Evolutionary conservation across 2,329 filamentous ascomycete species (phyloP).

Genomic region (Ceratocystis ficicola): DNA sequence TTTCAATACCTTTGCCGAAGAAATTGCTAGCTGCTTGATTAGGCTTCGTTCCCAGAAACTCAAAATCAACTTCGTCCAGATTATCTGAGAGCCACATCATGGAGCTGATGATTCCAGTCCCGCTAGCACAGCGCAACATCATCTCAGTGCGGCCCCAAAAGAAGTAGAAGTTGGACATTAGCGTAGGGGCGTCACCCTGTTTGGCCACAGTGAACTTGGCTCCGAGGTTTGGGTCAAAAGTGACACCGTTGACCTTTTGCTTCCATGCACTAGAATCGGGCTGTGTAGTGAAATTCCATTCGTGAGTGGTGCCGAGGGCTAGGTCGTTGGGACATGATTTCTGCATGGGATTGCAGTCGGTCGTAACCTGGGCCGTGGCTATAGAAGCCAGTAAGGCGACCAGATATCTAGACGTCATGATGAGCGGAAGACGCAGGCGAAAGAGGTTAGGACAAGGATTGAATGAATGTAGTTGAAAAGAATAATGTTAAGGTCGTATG

Average conservation of each 20-base stretch:
- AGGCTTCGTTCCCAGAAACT: constrained; percentile 59
- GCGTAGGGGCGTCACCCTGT: constrained; percentile 63
- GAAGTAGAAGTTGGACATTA: constrained; percentile 70
- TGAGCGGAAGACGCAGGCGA: not conserved
- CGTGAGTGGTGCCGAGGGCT: constrained; percentile 53
- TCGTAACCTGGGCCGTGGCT: constrained; percentile 58
- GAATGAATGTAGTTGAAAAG: not conserved
- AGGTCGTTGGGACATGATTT: constrained; percentile 56
- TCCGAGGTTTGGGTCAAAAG: constrained; percentile 48
- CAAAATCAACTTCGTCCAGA: constrained; percentile 81
- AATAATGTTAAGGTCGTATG: not conserved
- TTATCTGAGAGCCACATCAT: constrained; percentile 76
- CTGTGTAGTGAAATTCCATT: constrained; percentile 52
- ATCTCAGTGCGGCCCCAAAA: constrained; percentile 75
- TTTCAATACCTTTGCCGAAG: constrained; percentile 60
- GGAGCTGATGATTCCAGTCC: constrained; percentile 65
- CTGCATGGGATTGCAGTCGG: constrained; percentile 65
- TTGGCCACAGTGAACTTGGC: constrained; percentile 60
- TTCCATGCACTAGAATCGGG: constrained; percentile 54
- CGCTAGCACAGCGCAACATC: constrained; percentile 61
- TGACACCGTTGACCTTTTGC: constrained; percentile 51
- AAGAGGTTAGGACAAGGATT: not conserved
- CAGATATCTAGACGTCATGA: not conserved
- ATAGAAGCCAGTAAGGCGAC: constrained; percentile 28
- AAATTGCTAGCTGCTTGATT: constrained; percentile 59